These are phyloP conservation scores for Piloderma croceum DNA, from an alignment of 768 basidiomycete species.

Conservation along the genomic window DNA sequence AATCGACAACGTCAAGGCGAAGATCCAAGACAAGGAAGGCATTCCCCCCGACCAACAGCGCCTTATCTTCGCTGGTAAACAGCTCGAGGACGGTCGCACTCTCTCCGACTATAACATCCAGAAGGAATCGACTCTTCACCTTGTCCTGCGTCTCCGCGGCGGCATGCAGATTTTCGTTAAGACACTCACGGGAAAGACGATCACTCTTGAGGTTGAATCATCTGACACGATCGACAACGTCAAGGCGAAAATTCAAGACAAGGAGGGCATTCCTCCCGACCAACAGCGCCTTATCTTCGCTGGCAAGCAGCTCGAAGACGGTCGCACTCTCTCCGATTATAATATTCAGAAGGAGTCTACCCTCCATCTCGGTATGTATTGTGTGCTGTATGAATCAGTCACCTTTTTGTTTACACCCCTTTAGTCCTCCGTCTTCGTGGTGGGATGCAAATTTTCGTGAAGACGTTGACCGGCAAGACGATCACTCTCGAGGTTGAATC, in stretches of 20 bases:
- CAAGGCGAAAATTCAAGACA: slow-evolving; percentile 77
- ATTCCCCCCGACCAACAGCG: slow-evolving; percentile 87
- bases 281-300: slow-evolving; percentile 91
- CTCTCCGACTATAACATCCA: slow-evolving; percentile 89
- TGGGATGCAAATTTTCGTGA: slow-evolving; percentile 89
- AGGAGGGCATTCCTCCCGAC: slow-evolving; percentile 79
- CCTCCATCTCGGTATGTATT: slow-evolving; percentile 56
- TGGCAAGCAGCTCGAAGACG: slow-evolving; percentile 92
- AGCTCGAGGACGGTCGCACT: slow-evolving; percentile 87
- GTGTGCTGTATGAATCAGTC: not conserved
- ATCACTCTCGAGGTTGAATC: slow-evolving; percentile 93
- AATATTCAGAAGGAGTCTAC: slow-evolving; percentile 82
- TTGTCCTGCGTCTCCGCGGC: slow-evolving; percentile 77
- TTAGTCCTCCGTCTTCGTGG: slow-evolving; percentile 82
- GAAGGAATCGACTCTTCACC: slow-evolving; percentile 80
- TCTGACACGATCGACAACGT: slow-evolving; percentile 93
- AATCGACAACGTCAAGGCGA: slow-evolving; percentile 84
- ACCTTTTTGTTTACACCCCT: not conserved
- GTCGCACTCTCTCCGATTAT: slow-evolving; percentile 81
- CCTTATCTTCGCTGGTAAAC: slow-evolving; percentile 89
- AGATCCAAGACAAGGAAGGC: slow-evolving; percentile 93
- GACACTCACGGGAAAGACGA: slow-evolving; percentile 86
- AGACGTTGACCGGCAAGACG: slow-evolving; percentile 85
- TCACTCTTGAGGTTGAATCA: slow-evolving; percentile 89
- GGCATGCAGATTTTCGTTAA: slow-evolving; percentile 93